Percentiles rank a stretch among this genome's conserved stretches.
Conservation (phyloP, 225 moss, liverwort and hornwort genomes). For the Antitrichia curtipendula region DNA sequence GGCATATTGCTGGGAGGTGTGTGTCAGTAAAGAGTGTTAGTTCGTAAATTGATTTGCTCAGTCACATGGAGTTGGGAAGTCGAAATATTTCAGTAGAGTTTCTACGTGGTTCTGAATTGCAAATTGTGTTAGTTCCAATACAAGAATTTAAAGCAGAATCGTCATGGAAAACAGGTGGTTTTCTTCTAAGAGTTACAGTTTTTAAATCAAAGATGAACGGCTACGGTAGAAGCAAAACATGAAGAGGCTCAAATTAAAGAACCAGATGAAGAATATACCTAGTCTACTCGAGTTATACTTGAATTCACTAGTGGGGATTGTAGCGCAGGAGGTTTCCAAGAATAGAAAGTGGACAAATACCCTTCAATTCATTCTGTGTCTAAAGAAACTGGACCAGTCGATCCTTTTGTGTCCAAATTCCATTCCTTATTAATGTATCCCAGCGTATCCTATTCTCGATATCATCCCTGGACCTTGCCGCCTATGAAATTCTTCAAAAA, state of each 20-base stretch:
- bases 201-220: neutral
- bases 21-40: neutral
- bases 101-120: neutral
- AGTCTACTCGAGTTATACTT: neutral
- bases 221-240: neutral
- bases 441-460: neutral
- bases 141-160: neutral
- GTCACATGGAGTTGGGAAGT: neutral
- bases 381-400: neutral
- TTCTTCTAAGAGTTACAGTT: too few species aligned
- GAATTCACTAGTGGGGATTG: neutral
- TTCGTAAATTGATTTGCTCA: neutral
- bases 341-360: neutral
- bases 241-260: neutral
- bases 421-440: neutral
- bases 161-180: neutral
- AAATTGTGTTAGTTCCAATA: neutral
- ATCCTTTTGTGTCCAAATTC: too few species aligned
- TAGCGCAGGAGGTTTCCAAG: neutral
- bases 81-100: neutral
- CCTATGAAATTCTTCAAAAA: neutral
- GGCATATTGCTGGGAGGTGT: neutral
- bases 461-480: neutral
- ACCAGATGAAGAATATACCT: neutral
- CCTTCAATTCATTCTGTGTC: neutral